Evolutionary conservation across 2,329 filamentous ascomycete species (phyloP), one percentile per base, ranked within the genome.

Genomic region (Colletotrichum filicis): DNA sequence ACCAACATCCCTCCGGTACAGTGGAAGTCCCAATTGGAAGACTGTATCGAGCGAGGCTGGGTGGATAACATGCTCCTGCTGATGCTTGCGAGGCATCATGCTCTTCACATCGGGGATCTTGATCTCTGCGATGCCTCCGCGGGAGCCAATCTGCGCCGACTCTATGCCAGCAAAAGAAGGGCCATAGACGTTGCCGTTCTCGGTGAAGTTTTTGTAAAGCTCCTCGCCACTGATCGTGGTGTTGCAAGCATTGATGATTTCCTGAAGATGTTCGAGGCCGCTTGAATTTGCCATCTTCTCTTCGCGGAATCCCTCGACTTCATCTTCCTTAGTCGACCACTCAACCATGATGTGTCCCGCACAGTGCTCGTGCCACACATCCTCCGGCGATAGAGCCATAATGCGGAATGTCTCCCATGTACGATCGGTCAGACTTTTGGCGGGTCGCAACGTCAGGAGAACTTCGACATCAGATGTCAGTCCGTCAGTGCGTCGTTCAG

Each of bases 11-110:
- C 52, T 66, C 14, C 53, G 49, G 63, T 56, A 66, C 30, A 66
- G 63, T 8, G 53, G 32, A 30, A 32, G 22, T 0, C 52, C 30
- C 2, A 46, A 22, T n/a, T 66, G 58, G 52, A 71, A 49, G 35
- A 76, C 55, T 52, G 55, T 63, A 69, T 82, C 80, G 11, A 83
- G 74, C 57, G 79, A 81, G 4, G 79, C 74, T 1, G 81, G 81
- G 61, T 83, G 81, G 32, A 82, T 76, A 22, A 77, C 76, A 26
- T 81, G 75, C 0, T 76, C 74, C 14, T 73, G 75, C 57, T 81
- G 78, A 42, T 76, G 35, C 57, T 59, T 59, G 42, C 78, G 76
- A 3, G 80, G 80, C 80, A 81, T 81, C 26, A 28, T 30, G 60
- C 67, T 37, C 42, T 53, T 32, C 46, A 74, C 68, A 28, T 76